Evolutionary conservation across 2,329 filamentous ascomycete genomes (phyloP).

Genomic region (Orbilia ellipsospora): DNA sequence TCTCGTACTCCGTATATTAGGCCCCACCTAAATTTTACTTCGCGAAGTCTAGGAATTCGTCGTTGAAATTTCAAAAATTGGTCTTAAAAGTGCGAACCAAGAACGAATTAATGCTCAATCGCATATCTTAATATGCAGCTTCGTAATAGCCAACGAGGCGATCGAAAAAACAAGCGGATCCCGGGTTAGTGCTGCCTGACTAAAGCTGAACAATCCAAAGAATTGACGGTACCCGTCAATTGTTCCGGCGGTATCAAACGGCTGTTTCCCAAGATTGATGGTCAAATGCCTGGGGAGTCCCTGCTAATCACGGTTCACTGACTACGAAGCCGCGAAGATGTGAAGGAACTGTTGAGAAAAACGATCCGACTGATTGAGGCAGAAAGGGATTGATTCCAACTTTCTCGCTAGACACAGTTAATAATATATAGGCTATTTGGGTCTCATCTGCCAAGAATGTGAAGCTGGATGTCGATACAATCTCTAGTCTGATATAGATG

Average conservation of each 20-base stretch:
- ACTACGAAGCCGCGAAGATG: conserved; percentile 41
- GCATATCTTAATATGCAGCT: no score
- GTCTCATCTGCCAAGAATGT: conserved; percentile 7
- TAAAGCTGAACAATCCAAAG: conserved; percentile 23
- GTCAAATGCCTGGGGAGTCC: conserved; percentile 40
- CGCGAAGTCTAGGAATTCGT: no score
- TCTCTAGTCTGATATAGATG: no score
- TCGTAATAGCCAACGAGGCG: no score
- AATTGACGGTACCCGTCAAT: conserved; percentile 17
- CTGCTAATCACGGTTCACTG: conserved; percentile 52
- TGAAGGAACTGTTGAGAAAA: conserved; percentile 9
- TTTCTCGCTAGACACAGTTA: conserved; percentile 17
- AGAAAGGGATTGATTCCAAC: conserved; percentile 41
- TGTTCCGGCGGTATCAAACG: conserved; percentile 27
- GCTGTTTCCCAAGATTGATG: conserved; percentile 26
- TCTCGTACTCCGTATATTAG: no score
- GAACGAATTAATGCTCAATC: no score
- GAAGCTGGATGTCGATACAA: not conserved
- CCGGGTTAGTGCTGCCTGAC: conserved; percentile 28
- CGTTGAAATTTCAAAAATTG: no score
- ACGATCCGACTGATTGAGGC: conserved; percentile 28
- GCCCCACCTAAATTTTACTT: no score
- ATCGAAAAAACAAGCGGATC: conserved; percentile 16
- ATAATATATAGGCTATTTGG: conserved; percentile 22
- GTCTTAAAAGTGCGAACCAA: no score